Base-by-base conservation (phyloP, 2,329 filamentous ascomycete species). In the Teratosphaeria viscida region DNA sequence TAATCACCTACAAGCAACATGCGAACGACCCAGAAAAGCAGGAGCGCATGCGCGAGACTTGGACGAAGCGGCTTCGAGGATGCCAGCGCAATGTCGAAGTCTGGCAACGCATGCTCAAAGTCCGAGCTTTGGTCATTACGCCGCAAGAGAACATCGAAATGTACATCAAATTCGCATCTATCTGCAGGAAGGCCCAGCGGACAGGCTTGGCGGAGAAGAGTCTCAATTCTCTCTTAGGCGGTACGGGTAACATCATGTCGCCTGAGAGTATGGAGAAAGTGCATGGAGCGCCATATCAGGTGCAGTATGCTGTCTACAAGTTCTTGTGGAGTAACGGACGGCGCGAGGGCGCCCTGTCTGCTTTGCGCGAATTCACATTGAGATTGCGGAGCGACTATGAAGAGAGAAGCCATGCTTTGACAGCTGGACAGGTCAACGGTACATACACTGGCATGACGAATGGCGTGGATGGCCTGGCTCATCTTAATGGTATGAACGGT, bases 81-180 rank as follows among this genome's bases (percentile, higher is more conserved):
- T 96, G 94, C 66, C 92, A 99, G 73, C 88, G 94, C 60, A 96
- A 97, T 67, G 92, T 96, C 23, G 94, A 99, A 70, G 90, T 97
- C 2, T 99, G 94, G 94, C 92, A 96, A 72, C 85, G 94, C 61
- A 97, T 97, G 90, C 85, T 99, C 59, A 94, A 96, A 71, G 86
- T 99, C 35, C 86, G 94, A 61, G 89, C 91, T 23, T 81, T 99
- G 57, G 94, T 99, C 61, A 92, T 97, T 62, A 87, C 87, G 0
- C 92, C 95, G 0, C 85, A 85, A 37, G 92, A 99, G 72, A 96
- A 96, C 69, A 90, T 95, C 80, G 89, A 95, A 69, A 99, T 99
- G 91, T 96, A 92, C 86, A 97, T 99, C 79, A 99, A 99, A 73
- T 99, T 96, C 72, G 90, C 94, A 68, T 99, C 97, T 68, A 84